Percentiles rank a stretch among this genome's conserved stretches.
Conservation (phyloP, 2,329 filamentous ascomycete genomes). For the Nemania sp. region DNA sequence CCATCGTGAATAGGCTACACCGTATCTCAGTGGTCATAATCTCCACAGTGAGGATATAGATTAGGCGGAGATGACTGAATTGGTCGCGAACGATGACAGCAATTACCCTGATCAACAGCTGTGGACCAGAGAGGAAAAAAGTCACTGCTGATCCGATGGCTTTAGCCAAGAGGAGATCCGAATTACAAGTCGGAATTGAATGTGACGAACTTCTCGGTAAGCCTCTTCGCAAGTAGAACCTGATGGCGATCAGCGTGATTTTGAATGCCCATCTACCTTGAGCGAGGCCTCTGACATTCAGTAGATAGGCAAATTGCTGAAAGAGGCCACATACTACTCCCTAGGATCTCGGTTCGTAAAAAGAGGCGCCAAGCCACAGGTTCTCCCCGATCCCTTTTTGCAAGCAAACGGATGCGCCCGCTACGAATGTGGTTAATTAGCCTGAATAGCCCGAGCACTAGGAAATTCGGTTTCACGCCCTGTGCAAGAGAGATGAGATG, state of each 20-base stretch:
- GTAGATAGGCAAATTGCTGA: neutral
- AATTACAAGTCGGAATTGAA: neutral
- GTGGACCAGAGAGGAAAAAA: no score
- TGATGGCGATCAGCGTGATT: neutral
- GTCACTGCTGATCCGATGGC: neutral
- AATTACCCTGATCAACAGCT: no score
- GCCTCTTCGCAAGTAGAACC: neutral
- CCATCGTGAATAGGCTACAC: no score
- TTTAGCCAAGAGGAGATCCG: neutral
- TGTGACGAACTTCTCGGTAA: no score
- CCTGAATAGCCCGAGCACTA: slow-evolving; percentile 16
- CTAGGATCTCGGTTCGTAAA: neutral
- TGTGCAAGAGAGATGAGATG: slow-evolving; percentile 1
- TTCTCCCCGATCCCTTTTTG: neutral
- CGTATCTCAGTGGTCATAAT: no score
- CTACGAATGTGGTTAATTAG: slow-evolving; percentile 14
- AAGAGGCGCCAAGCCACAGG: neutral
- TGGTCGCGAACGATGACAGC: no score
- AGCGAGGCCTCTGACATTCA: neutral
- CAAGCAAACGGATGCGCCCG: neutral
- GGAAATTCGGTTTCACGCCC: slow-evolving; percentile 16
- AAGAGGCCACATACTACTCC: neutral
- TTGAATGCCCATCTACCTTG: neutral
- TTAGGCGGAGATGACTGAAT: no score
- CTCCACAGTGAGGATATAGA: no score